Evolutionary conservation across 768 basidiomycete genomes (phyloP), one percentile per base, ranked within the genome.

Genomic region (Leccinum disarticulatum): DNA sequence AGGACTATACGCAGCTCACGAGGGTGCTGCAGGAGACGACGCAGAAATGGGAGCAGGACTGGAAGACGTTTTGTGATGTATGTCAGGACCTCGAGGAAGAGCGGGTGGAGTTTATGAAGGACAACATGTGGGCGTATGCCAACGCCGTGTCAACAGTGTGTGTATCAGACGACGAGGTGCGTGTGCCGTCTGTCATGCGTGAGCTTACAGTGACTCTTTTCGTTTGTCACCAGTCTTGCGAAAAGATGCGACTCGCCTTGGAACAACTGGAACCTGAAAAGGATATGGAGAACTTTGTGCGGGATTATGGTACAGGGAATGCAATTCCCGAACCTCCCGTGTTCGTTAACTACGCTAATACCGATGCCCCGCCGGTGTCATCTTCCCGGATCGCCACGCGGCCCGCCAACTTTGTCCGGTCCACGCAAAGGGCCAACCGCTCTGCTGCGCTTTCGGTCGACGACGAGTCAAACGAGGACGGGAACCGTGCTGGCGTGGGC

Each of bases 81-180:
- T 93, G 93, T 62, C 97, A 99, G 74, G 97, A 99, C 76, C 76
- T 97, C 53, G 97, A 99, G 68, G 95, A 98, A 66, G 88, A 95
- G 59, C 84, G 97, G n/a, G 76, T 95, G 69, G 93, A 95, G 61
- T 93, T 96, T 71, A 87, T 90, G 79, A 98, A 96, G 76, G 93
- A 95, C 70, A 92, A 91, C 65, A 81, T 97, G 74, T 99, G 97
- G 96, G 84, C 86, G 7, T 98, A 93, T 72, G 95, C 97, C 0
- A 99, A 99, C 72, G 88, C 90, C 1, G 88, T 97, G n/a, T 97
- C 95, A 14, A 92, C 90, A 11, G 91, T 95, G 14, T 98, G 97
- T 66, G 95, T 99, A 17, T 79, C 87, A 11, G 97, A 98, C 70
- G 97, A 99, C 66, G 93, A 96, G 85, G 93, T 94, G 67, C 61